Percentiles rank a stretch among this genome's conserved stretches.
Conservation (phyloP, 257 asterid species). For the Solanum pinnatisectum region DNA sequence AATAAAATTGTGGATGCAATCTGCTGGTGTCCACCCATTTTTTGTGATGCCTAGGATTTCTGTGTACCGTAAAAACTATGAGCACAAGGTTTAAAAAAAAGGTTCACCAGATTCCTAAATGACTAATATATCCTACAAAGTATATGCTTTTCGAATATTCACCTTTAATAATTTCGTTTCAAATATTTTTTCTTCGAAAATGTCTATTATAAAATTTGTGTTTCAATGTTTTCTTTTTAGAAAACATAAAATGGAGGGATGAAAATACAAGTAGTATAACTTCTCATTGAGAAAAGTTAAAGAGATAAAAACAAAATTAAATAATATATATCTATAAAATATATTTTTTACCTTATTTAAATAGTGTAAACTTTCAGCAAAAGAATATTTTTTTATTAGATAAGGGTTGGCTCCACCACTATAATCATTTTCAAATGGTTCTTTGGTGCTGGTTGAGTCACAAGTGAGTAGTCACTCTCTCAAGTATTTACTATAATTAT, state of each 20-base stretch:
- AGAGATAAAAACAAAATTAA: neutral
- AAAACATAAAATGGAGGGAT: neutral
- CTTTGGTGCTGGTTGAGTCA: neutral
- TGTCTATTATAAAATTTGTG: neutral
- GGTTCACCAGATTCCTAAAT: neutral
- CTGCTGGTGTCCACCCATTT: neutral
- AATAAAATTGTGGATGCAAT: neutral
- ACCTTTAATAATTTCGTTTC: neutral
- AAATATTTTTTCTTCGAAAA: neutral
- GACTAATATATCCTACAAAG: neutral
- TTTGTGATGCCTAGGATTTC: neutral
- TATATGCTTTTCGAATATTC: neutral
- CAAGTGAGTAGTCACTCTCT: neutral
- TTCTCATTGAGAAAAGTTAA: neutral
- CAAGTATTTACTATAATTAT: too few species aligned
- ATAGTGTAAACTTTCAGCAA: accelerated
- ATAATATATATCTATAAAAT: too few species aligned
- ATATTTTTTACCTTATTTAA: too few species aligned
- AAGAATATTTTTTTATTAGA: too few species aligned
- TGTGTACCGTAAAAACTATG: neutral
- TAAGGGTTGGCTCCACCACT: too few species aligned
- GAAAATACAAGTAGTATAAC: neutral
- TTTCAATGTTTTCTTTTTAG: neutral
- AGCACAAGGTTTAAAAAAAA: neutral
- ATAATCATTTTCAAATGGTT: too few species aligned